Conservation (phyloP, 345 rosid species). For the Eucalyptus sp. region DNA sequence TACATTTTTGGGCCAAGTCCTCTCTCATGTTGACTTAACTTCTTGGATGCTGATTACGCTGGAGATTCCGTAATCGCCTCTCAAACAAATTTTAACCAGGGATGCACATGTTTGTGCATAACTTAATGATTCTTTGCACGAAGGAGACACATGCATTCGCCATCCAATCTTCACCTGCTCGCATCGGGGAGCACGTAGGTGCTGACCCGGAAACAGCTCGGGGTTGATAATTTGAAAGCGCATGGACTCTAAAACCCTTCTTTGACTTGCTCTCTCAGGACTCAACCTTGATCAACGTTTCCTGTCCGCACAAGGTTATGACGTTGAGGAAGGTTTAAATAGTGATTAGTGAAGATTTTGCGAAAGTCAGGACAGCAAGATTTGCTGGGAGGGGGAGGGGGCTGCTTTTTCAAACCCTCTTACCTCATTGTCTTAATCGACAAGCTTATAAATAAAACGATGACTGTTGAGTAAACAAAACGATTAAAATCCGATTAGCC, state of each 20-base stretch:
- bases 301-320: not conserved
- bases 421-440: constrained; percentile 6
- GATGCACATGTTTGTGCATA: not conserved
- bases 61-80: not conserved
- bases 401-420: not conserved
- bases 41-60: not conserved
- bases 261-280: not conserved
- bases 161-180: not conserved
- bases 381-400: not conserved
- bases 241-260: not conserved
- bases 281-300: not conserved
- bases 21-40: not conserved
- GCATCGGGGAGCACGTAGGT: not conserved
- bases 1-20: not conserved
- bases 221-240: not conserved
- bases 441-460: not conserved
- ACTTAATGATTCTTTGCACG: not conserved
- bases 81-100: not conserved
- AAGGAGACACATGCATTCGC: not conserved
- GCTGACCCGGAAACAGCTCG: not conserved
- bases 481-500: not conserved
- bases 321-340: not conserved
- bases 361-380: not conserved
- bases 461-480: not conserved
- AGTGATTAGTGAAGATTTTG: not conserved